Conservation (phyloP, 2,329 filamentous ascomycete species). For the Canariomyces notabilis region DNA sequence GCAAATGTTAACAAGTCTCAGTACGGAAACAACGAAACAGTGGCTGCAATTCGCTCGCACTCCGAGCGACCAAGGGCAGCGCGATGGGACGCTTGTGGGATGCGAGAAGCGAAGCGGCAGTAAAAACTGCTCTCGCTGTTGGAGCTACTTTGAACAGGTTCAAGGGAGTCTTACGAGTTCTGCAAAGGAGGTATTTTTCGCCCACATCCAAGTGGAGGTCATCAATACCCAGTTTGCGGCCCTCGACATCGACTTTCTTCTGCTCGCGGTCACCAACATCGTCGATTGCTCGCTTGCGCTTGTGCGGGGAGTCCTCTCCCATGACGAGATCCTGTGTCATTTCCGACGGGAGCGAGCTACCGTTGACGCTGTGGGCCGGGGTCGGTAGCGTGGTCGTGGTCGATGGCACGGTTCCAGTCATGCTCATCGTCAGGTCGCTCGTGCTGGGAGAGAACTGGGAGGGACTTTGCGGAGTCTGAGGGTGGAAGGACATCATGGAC, state of each 20-base stretch:
- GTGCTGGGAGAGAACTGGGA: conserved; percentile 55
- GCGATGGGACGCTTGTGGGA: conserved; percentile 9
- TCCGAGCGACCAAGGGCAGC: not conserved
- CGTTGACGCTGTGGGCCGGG: conserved; percentile 59
- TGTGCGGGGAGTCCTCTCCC: conserved; percentile 51
- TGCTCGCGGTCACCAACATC: conserved; percentile 52
- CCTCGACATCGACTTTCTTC: conserved; percentile 60
- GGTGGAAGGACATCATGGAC: conserved; percentile 59
- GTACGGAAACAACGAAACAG: conserved; percentile 2
- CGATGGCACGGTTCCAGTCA: conserved; percentile 47
- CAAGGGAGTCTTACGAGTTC: conserved; percentile 60
- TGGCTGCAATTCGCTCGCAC: not conserved
- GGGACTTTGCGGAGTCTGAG: conserved; percentile 63
- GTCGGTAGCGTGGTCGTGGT: conserved; percentile 54
- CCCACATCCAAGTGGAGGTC: conserved; percentile 63
- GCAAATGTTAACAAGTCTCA: conserved; percentile 29
- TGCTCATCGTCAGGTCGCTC: conserved; percentile 47
- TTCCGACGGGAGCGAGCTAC: conserved; percentile 43
- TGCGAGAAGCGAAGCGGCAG: conserved; percentile 17
- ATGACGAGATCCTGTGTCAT: conserved; percentile 39
- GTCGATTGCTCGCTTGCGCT: conserved; percentile 57
- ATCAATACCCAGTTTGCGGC: conserved; percentile 56
- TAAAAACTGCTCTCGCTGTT: conserved; percentile 8
- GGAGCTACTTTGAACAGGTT: conserved; percentile 21
- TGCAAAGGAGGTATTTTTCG: conserved; percentile 62